Evolutionary conservation across 139 green algal species (phyloP), one percentile per base, ranked within the genome.

Genomic region (Diplosphaera chodatii): DNA sequence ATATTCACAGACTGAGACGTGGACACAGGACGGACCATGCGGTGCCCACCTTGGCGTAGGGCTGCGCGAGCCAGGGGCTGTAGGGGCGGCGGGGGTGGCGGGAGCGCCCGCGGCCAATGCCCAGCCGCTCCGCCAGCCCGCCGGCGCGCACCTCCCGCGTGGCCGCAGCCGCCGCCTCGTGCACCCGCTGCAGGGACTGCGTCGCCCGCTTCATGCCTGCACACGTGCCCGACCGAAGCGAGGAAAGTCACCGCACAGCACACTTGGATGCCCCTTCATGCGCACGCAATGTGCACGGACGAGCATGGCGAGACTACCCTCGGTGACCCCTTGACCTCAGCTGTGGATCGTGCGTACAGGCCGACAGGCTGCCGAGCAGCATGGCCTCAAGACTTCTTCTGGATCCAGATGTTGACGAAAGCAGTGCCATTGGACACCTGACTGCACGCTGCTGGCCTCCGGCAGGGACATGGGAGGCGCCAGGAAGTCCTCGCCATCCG

Each of bases 111-210:
- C 30, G 18, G 30, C 64, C 40, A 55, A 69, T 30, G 73, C 32
- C 64, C 8, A 32, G 56, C 63, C 27, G 77, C 21, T 69, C 59
- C 28, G 73, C 64, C 62, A 85, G 65, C 64, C 73, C 83, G 41
- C 70, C 80, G 22, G 78, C 73, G 67, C 76, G 77, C 64, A 84
- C 69, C 25, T 84, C 76, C 31, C 67, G 27, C 1, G 80, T 85
- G 41, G 83, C 30, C 27, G 62, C 34, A 32, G 33, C 32, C 40
- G 83, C 62, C 1, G n/a, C 34, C 31, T 63, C n/a, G 28, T 62
- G 65, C 23, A 77, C 29, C 41, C 64, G 40, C 48, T 67, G 23
- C 67, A 85, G 63, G 56, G 37, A 22, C n/a, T 29, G 23, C 13
- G 68, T 66, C 41, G 28, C 48, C 41, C 48, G 66, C 30, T 48